phyloP scores from a whole-genome alignment of 768 basidiomycete species.

The Lactarius akahatsu region DNA sequence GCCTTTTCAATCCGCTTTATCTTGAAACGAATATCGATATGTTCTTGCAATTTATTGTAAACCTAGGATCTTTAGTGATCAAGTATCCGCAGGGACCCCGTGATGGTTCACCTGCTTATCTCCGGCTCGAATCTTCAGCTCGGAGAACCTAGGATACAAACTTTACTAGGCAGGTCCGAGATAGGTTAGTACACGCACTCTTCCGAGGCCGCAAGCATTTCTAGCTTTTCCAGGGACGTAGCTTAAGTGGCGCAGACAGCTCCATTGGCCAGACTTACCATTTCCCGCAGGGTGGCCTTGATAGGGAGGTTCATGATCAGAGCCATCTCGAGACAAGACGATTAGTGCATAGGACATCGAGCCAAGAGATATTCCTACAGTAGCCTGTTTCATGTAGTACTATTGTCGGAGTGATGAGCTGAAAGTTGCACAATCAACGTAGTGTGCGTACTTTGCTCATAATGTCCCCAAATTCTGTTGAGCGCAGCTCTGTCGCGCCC shows the following conservation, averaged over 20 bases:
- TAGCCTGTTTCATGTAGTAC: slow-evolving; percentile 12
- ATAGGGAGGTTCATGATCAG: slow-evolving; percentile 59
- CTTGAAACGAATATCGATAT: slow-evolving; percentile 79
- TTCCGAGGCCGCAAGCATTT: slow-evolving; percentile 25
- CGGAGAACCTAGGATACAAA: slow-evolving; percentile 52
- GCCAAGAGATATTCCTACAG: slow-evolving; percentile 11
- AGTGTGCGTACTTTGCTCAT: slow-evolving; percentile 71
- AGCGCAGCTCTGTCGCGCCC: slow-evolving; percentile 44
- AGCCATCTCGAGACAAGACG: slow-evolving; percentile 52
- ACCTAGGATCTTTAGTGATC: slow-evolving; percentile 35
- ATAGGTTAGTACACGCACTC: slow-evolving; percentile 32
- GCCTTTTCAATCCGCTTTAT: slow-evolving; percentile 68
- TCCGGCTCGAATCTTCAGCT: slow-evolving; percentile 66
- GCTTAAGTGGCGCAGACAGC: not conserved
- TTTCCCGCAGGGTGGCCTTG: slow-evolving; percentile 57
- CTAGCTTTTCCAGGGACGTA: slow-evolving; percentile 26
- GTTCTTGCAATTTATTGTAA: slow-evolving; percentile 66
- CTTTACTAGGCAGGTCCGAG: not conserved
- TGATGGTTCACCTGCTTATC: slow-evolving; percentile 61
- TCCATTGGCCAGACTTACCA: slow-evolving; percentile 45
- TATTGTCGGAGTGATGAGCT: slow-evolving; percentile 43
- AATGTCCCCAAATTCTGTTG: slow-evolving; percentile 79
- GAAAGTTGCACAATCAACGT: not conserved
- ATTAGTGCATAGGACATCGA: slow-evolving; percentile 12
- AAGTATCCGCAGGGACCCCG: not conserved